Base-by-base conservation (phyloP, 2,329 filamentous ascomycete species). In the Ceratocystis smalleyi region DNA sequence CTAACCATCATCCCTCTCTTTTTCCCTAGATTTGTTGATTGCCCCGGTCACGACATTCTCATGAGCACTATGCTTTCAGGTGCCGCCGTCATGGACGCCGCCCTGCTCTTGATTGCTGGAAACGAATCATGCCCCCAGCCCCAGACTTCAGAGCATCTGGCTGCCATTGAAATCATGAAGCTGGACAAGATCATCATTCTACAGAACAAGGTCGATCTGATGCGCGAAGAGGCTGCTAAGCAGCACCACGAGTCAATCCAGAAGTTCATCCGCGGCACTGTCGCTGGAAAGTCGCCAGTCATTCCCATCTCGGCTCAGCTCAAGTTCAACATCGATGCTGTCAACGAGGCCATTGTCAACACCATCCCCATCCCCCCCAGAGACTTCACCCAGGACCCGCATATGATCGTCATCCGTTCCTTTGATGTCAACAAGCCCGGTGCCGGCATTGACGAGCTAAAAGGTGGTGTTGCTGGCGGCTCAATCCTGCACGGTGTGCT, bases 41-140 rank as follows among this genome's bases (percentile, higher is more conserved):
- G 94, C 81, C 94, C 94, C 65, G 94, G 94, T 77, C 94, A 99
- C 89, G 94, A 99, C 79, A 99, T 99, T 91, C 91, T 99, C 75
- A 99, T 99, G 94, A 97, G 92, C 78, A 99, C 94, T 71, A 99
- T 99, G 94, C 86, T 99, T 81, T 99, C 94, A 73, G 94, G 94
- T 73, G 94, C 94, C 71, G 94, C 94, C 69, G 94, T 99, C 83
- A 99, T 99, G 94, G 94, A 99, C 77, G 94, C 94, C 69, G 94
- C 94, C 19, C 83, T 99, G 67, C 84, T 99, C 64, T 82, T 99
- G 64, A 96, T 99, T 74, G 94, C 94, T 68, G 94, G 94, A 75
- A 99, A 99, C 79, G 94, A 99, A 86, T 86, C 89, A 62, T 97
- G 94, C 79, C 94, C 94, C 43, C 94, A 99, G 77, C 94, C 94